phyloP scores from a whole-genome alignment of 352 stramenopile species.

The Globisporangium cystogenes region DNA sequence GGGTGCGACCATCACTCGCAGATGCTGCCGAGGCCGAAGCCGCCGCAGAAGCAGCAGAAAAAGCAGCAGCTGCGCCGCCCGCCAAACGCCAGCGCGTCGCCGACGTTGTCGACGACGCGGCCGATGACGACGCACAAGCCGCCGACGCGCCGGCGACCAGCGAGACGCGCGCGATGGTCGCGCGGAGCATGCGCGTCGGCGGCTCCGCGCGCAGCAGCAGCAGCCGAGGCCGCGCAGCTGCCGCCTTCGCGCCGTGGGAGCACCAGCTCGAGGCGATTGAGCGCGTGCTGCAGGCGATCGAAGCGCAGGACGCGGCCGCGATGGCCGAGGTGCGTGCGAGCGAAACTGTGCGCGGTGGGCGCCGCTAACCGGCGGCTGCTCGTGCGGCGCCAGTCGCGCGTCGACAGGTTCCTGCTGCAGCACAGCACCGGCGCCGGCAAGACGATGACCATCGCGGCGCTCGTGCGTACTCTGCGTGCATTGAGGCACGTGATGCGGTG shows the following conservation, averaged over 20 bases:
- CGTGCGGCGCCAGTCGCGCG: background rate
- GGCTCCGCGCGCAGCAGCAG: constrained; percentile 15
- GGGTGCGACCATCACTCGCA: constrained; percentile 31
- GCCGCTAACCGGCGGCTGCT: too few relatives aligned
- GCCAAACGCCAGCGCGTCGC: constrained; percentile 20
- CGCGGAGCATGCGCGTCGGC: constrained; percentile 55
- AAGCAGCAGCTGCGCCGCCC: background rate
- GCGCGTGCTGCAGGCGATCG: constrained; percentile 39
- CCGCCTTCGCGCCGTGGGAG: constrained; percentile 49
- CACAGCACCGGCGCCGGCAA: constrained; percentile 83
- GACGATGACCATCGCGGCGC: constrained; percentile 67
- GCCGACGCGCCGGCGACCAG: background rate
- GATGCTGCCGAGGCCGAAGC: constrained; percentile 5
- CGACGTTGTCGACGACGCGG: background rate
- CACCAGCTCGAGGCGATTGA: constrained; percentile 62
- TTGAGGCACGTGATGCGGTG: too few relatives aligned
- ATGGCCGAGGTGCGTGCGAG: constrained; percentile 4
- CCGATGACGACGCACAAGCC: background rate
- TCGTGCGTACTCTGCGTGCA: constrained; percentile 21
- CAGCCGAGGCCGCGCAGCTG: background rate
- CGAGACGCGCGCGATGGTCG: constrained; percentile 20
- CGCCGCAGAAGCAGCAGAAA: background rate
- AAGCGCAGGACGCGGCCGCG: constrained; percentile 14
- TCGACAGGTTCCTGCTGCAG: constrained; percentile 59
- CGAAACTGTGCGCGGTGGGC: background rate